A percentile compares a stretch with the other conserved stretches of the same genome.
Evolutionary conservation across 805 yeast genomes (phyloP).

Genomic region (Schizosaccharomyces osmophilus): DNA sequence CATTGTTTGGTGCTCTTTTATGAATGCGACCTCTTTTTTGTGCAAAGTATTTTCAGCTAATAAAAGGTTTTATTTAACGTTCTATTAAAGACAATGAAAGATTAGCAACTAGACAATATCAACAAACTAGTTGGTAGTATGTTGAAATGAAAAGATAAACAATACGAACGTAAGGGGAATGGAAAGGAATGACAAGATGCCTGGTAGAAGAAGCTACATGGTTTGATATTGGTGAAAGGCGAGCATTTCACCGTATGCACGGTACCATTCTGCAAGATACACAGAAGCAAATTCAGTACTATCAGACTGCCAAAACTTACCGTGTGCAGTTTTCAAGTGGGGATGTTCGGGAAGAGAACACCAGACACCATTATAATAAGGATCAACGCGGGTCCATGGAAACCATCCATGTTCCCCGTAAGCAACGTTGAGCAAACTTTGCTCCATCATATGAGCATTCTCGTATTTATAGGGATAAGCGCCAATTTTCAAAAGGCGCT

Average conservation of each 20-base stretch:
- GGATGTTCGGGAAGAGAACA: not conserved
- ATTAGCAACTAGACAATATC: no score
- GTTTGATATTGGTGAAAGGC: not conserved
- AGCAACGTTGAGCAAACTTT: not conserved
- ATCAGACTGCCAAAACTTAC: not conserved
- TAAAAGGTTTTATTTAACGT: no score
- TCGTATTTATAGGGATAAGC: not conserved
- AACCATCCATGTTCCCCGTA: not conserved
- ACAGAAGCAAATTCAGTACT: not conserved
- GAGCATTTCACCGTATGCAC: constrained; percentile 1
- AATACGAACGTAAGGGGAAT: no score
- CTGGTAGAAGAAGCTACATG: not conserved
- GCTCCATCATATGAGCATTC: not conserved
- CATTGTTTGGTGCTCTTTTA: no score
- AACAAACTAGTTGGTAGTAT: no score
- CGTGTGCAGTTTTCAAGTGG: not conserved
- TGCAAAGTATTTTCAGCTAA: no score
- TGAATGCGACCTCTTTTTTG: no score
- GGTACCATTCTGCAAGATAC: not conserved
- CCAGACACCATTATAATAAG: constrained; percentile 1
- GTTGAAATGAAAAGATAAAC: no score
- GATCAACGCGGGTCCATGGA: not conserved
- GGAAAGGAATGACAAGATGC: not conserved
- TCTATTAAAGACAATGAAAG: no score
- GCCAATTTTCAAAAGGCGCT: not conserved